Percentiles rank a stretch among this genome's conserved stretches.
phyloP scores from a whole-genome alignment of 2,329 filamentous ascomycete species.

The Diplodia seriata region DNA sequence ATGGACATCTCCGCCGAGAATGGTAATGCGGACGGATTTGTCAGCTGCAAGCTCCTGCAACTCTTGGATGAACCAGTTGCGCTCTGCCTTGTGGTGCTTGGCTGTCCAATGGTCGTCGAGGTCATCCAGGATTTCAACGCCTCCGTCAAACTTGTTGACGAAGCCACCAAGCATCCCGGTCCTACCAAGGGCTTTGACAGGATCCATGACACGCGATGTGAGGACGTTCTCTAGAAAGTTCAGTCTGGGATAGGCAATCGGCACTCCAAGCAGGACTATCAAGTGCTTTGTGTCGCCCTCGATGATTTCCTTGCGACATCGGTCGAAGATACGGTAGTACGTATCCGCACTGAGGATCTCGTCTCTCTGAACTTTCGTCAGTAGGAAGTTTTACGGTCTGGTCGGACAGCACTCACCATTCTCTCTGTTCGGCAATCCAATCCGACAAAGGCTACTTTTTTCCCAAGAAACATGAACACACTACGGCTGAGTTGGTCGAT shows the following conservation, averaged over 20 bases:
- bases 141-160: conserved; percentile 88
- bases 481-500: conserved; percentile 86
- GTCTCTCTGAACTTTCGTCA: conserved; percentile 57
- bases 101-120: conserved; percentile 98
- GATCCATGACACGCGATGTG: conserved; percentile 84
- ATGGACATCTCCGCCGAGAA: conserved; percentile 93
- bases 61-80: conserved; percentile 85
- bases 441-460: conserved; percentile 80
- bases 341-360: conserved; percentile 81
- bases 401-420: conserved; percentile 51
- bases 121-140: conserved; percentile 89
- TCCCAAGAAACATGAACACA: conserved; percentile 82
- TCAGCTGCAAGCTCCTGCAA: conserved; percentile 92
- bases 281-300: conserved; percentile 88
- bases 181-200: conserved; percentile 85
- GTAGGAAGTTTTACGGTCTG: conserved; percentile 33
- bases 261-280: conserved; percentile 82
- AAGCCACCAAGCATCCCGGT: conserved; percentile 79
- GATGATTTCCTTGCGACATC: conserved; percentile 80
- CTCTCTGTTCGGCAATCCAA: conserved; percentile 92
- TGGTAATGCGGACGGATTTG: conserved; percentile 89
- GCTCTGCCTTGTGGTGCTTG: conserved; percentile 90
- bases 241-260: conserved; percentile 55
- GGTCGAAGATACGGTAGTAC: conserved; percentile 85
- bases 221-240: conserved; percentile 71